Conservation (phyloP, 2,329 filamentous ascomycete genomes). For the Neodidymelliopsis sp. region DNA sequence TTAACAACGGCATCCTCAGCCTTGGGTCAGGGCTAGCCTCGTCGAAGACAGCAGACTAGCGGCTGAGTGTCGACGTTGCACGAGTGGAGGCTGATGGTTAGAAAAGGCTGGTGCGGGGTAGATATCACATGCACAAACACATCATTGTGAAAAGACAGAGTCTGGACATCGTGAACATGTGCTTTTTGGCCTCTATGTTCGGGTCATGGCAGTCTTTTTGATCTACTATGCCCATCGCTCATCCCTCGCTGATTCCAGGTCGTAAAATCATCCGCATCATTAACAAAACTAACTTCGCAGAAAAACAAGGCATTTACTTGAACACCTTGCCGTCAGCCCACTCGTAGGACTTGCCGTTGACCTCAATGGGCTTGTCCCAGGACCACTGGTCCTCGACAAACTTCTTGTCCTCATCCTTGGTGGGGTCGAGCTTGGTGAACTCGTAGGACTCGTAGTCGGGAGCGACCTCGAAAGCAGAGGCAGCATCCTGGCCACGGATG, state of each 20-base stretch:
- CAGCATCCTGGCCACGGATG: conserved; percentile 86
- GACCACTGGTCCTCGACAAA: conserved; percentile 88
- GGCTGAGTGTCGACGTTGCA: neutral
- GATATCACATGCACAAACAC: conserved; percentile 1
- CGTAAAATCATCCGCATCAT: conserved; percentile 47
- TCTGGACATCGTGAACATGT: conserved; percentile 36
- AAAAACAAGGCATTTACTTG: conserved; percentile 73
- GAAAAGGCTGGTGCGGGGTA: neutral
- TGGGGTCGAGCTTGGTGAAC: conserved; percentile 95
- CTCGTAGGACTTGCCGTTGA: conserved; percentile 86
- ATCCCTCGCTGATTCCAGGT: conserved; percentile 39
- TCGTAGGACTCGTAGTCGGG: conserved; percentile 96
- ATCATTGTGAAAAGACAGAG: neutral
- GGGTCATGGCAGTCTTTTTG: conserved; percentile 34
- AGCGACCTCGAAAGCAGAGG: conserved; percentile 92
- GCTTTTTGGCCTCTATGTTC: conserved; percentile 37
- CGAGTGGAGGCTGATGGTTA: neutral
- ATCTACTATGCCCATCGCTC: conserved; percentile 39
- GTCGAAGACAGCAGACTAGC: neutral
- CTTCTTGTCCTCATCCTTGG: conserved; percentile 82
- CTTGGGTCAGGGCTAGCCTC: neutral
- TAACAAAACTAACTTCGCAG: conserved; percentile 30
- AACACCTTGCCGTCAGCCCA: conserved; percentile 97
- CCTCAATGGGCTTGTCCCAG: conserved; percentile 84
- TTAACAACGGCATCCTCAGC: conserved; percentile 1